A percentile compares a stretch with the other conserved stretches of the same genome.
phyloP scores from a whole-genome alignment of 2,329 filamentous ascomycete species.

The Aspergillus texensis region DNA sequence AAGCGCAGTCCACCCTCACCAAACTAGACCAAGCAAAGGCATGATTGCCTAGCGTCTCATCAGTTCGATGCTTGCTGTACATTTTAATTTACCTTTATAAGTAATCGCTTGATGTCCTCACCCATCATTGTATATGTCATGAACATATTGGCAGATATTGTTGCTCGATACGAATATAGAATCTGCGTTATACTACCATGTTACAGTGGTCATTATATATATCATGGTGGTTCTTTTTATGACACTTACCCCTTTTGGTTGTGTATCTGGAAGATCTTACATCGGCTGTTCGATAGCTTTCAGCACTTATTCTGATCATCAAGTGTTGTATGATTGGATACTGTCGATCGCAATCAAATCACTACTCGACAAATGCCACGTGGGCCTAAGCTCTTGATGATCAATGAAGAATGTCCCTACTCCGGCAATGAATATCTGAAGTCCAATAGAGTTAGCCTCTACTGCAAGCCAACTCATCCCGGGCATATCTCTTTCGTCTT shows the following conservation, averaged over 20 bases:
- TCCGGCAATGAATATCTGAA: background rate
- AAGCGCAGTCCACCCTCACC: slow-evolving; percentile 44
- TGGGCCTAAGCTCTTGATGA: background rate
- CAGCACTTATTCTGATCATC: background rate
- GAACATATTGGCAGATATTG: background rate
- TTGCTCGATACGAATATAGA: background rate
- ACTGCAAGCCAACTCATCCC: background rate
- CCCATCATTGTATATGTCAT: background rate
- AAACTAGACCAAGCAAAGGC: slow-evolving; percentile 37
- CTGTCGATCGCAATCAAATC: background rate
- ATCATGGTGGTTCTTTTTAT: background rate
- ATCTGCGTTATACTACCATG: background rate
- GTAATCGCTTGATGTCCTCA: background rate
- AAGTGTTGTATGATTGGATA: background rate
- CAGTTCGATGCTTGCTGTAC: background rate
- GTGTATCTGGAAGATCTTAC: background rate
- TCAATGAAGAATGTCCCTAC: background rate
- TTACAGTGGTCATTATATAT: background rate
- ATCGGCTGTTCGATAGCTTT: background rate
- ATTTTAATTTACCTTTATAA: background rate
- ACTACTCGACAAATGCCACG: background rate
- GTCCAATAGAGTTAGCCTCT: background rate
- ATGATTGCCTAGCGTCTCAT: background rate
- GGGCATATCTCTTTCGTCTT: background rate
- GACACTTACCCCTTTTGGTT: background rate